Base-by-base conservation (phyloP, 352 stramenopile species). In the Phytophthora constricta region DNA sequence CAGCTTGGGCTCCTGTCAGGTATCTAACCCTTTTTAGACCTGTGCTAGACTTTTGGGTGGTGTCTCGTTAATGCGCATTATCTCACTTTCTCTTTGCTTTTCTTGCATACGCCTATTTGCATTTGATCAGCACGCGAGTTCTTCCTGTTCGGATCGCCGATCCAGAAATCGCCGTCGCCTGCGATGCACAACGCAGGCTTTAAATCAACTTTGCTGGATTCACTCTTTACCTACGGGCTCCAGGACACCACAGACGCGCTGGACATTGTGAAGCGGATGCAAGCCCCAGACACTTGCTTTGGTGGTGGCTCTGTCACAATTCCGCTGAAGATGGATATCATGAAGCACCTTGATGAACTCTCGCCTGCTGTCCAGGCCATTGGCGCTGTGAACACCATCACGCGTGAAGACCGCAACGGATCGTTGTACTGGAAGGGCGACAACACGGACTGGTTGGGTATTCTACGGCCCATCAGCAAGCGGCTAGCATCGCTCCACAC, bases 401-500 rank as follows among this genome's bases (percentile, higher is more conserved):
- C 98, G 17, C 79, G 88, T 52, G 50, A 81, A 42, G 82, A 89
- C 68, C 67, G 71, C n/a, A 70, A 70, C 13, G 79, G 71, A 17
- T 51, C 58, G 22, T 48, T 77, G 53, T 74, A 77, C 62, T 88
- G 78, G 84, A 83, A 76, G 63, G 97, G 97, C 1, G 95, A 99
- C 74, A 99, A 99, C 82, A 99, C 97, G 10, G 98, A 99, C 83
- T 99, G 98, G 97, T 85, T 98, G 37, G 98, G 98, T 43, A 99
- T 99, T 56, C 86, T 93, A 58, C 94, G 97, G 46, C 95, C 97
- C 22, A 87, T 99, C 54, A 75, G 85, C 63, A 80, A 81, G 66
- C 87, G 85, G 3, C 64, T 94, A 22, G 57, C 45, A 20, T 48
- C 19, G 0, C 26, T 58, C 5, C 41, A 42, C 26, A 48, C 50